Evolutionary conservation across 1,284 basidiomycete species (phyloP), one percentile per base, ranked within the genome.

Genomic region (Apiotrichum mycotoxinovorans): DNA sequence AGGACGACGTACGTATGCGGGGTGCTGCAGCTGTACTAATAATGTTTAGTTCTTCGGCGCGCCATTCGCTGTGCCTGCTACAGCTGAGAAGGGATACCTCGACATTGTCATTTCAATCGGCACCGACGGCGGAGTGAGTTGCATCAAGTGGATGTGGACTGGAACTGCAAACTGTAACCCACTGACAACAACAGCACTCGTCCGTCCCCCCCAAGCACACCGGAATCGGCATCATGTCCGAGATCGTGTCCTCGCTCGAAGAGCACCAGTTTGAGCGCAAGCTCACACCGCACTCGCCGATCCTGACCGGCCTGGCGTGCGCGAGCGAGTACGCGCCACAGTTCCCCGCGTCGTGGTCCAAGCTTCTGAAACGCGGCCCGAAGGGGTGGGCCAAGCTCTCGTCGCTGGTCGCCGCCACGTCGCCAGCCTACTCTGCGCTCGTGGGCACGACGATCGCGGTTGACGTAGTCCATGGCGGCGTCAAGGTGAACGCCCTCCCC

Each of bases 161-260:
- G n/a, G n/a, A n/a, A n/a, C n/a, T n/a, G n/a, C 12, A 4, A 11
- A 22, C 1, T 17, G 15, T 27, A 43, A 11, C 10, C 25, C 3
- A 33, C 30, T 23, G 14, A 44, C 48, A 22, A 57, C 50, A 34
- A 27, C 66, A 79, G 35, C 80, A 81, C 65, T 79, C 78, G 17
- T 78, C 76, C 2, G 69, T 76, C 2, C 79, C 80, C 1, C 77
- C 77, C 0, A 57, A 60, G 10, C 79, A 80, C 64, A 79, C 78
- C 1, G 73, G 75, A 15, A 80, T 81, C 46, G 80, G 79, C 9
- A 67, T 80, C 56, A 72, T 79, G 60, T 63, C 72, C 1, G 64
- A 71, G 44, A 64, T 80, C 54, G 67, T 80, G 23, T 61, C 65
- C 14, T 69, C 63, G 0, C 66, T 81, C 34, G 79, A 81, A 54